A percentile compares a stretch with the other conserved stretches of the same genome.
phyloP scores from a whole-genome alignment of 495 filamentous ascomycete species.

The Podospora fimiseda region DNA sequence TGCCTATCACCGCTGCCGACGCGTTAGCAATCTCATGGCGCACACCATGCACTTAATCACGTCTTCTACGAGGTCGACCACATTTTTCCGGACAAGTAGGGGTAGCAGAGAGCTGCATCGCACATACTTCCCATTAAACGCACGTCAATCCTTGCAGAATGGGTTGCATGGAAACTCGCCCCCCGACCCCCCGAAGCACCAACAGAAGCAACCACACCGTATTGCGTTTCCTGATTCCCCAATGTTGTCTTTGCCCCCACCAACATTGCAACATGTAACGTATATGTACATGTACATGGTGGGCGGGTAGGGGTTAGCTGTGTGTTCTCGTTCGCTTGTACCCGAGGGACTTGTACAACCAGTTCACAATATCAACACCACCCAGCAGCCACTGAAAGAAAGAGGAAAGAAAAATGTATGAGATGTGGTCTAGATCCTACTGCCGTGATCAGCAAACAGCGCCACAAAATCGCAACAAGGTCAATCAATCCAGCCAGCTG shows the following conservation, averaged over 20 bases:
- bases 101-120: neutral
- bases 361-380: too few relatives aligned
- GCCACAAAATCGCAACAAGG: neutral
- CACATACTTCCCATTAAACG: neutral
- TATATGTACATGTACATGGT: too few relatives aligned
- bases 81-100: neutral
- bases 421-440: neutral
- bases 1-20: neutral
- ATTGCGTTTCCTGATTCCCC: neutral
- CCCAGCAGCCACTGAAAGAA: too few relatives aligned
- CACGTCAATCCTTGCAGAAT: neutral
- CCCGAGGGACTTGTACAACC: neutral
- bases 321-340: neutral
- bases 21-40: slow-evolving; percentile 4
- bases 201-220: neutral
- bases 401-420: too few relatives aligned
- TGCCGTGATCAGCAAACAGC: neutral
- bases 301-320: neutral
- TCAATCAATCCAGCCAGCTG: neutral
- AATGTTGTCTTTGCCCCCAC: neutral
- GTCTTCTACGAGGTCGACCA: slow-evolving; percentile 5
- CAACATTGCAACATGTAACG: neutral
- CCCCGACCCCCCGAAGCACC: neutral
- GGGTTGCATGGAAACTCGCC: neutral
- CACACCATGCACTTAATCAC: slow-evolving; percentile 14